phyloP scores from a whole-genome alignment of 495 filamentous ascomycete species.

The Penicillium desertorum region DNA sequence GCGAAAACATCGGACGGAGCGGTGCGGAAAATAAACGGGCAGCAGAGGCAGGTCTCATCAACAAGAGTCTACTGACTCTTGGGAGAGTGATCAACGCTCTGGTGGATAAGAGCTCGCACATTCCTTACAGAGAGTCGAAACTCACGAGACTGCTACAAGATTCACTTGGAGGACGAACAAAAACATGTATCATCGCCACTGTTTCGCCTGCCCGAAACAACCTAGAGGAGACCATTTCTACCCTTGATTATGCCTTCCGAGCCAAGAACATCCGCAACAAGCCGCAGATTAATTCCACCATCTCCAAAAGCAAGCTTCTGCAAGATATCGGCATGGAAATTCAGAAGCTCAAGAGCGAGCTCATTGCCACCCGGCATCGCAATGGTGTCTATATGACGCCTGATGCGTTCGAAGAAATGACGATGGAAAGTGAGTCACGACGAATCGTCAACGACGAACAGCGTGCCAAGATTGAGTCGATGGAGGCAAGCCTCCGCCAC shows the following conservation, averaged over 20 bases:
- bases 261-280: conserved; percentile 99
- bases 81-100: conserved; percentile 97
- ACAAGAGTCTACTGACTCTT: conserved; percentile 92
- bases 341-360: conserved; percentile 87
- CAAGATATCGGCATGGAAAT: conserved; percentile 91
- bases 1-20: conserved; percentile 94
- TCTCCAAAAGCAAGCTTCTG: conserved; percentile 89
- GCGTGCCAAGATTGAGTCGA: conserved; percentile 83
- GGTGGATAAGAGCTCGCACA: conserved; percentile 86
- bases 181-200: conserved; percentile 98
- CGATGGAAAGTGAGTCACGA: conserved; percentile 87
- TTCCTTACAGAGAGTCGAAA: conserved; percentile 96
- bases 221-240: conserved; percentile 96
- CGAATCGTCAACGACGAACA: conserved; percentile 91
- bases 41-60: conserved; percentile 92
- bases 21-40: conserved; percentile 98
- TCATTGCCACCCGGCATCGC: conserved; percentile 88
- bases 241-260: conserved; percentile 93
- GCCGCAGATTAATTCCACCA: conserved; percentile 86
- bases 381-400: conserved; percentile 92
- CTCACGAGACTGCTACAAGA: conserved; percentile 93
- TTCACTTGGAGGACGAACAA: conserved; percentile 90
- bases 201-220: conserved; percentile 92
- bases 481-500: conserved; percentile 84
- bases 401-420: conserved; percentile 82